These are phyloP conservation scores for Penicillium canariense DNA, from an alignment of 495 filamentous ascomycete genomes.

Conservation along the genomic window DNA sequence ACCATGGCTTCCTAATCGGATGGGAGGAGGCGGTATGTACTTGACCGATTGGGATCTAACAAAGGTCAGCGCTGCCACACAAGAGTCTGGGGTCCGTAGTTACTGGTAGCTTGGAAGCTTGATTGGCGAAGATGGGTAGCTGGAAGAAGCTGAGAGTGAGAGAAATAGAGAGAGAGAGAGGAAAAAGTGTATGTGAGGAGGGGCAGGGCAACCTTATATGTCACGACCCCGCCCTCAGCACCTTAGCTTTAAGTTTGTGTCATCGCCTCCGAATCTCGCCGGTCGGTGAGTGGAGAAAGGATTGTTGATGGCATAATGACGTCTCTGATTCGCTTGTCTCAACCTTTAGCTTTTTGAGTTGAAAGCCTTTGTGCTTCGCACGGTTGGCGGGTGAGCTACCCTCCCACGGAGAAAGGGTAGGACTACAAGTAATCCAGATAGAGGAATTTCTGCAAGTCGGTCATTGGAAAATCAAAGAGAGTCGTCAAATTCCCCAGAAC, in stretches of 20 bases:
- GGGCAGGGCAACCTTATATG: constrained; percentile 23
- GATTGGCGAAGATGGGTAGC: neutral
- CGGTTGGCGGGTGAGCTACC: neutral
- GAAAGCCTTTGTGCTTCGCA: neutral
- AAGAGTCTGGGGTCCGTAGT: constrained; percentile 11
- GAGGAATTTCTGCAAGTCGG: too few relatives aligned
- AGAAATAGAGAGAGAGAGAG: constrained; percentile 2
- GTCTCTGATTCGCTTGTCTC: constrained; percentile 8
- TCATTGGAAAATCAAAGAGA: neutral
- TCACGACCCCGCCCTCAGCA: constrained; percentile 19
- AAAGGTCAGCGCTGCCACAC: constrained; percentile 17
- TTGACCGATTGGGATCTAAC: constrained; percentile 16
- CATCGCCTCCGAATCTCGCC: constrained; percentile 24
- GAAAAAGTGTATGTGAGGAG: constrained; percentile 1
- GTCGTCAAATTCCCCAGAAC: neutral
- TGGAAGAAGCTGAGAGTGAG: too few relatives aligned
- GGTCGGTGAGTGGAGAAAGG: constrained; percentile 24
- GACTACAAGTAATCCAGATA: too few relatives aligned
- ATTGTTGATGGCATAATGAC: constrained; percentile 20
- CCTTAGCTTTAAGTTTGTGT: constrained; percentile 3
- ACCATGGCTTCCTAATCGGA: constrained; percentile 41
- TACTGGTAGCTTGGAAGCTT: constrained; percentile 15
- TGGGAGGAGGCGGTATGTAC: constrained; percentile 27
- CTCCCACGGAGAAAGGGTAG: too few relatives aligned
- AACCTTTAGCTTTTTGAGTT: neutral